Evolutionary conservation across 2,329 filamentous ascomycete genomes (phyloP).

Genomic region (Fusarium nygamai): DNA sequence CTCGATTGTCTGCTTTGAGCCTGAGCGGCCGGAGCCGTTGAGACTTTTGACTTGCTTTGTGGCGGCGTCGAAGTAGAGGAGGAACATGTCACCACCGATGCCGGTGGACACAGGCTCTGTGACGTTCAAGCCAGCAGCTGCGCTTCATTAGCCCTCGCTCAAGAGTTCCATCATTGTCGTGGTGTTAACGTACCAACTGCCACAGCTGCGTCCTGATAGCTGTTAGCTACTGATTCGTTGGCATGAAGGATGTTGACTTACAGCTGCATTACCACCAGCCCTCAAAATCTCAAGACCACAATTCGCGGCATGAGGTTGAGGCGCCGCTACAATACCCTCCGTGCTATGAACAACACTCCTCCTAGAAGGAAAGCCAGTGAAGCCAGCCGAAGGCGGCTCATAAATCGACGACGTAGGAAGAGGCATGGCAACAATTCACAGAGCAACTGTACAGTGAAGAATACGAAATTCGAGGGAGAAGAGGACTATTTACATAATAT

Average conservation of each 20-base stretch:
- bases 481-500: background rate
- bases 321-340: conserved; percentile 88
- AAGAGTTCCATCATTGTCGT: fast-evolving
- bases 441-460: too few relatives aligned
- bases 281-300: conserved; percentile 87
- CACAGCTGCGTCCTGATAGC: conserved; percentile 85
- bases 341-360: conserved; percentile 94
- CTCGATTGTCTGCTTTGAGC: conserved; percentile 74
- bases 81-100: conserved; percentile 98
- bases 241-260: conserved; percentile 49
- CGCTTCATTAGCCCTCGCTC: background rate
- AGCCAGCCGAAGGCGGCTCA: conserved; percentile 57
- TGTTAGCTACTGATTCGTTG: background rate
- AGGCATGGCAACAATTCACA: conserved; percentile 51
- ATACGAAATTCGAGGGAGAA: too few relatives aligned
- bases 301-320: conserved; percentile 88
- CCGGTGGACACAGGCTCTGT: conserved; percentile 94
- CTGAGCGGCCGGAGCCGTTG: conserved; percentile 92
- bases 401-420: conserved; percentile 59
- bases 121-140: conserved; percentile 90
- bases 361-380: conserved; percentile 77
- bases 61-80: conserved; percentile 87
- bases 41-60: conserved; percentile 84
- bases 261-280: conserved; percentile 91
- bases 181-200: conserved; percentile 73